Conservation (phyloP, 140 eudicot genomes). For the Stevia rebaudiana region DNA sequence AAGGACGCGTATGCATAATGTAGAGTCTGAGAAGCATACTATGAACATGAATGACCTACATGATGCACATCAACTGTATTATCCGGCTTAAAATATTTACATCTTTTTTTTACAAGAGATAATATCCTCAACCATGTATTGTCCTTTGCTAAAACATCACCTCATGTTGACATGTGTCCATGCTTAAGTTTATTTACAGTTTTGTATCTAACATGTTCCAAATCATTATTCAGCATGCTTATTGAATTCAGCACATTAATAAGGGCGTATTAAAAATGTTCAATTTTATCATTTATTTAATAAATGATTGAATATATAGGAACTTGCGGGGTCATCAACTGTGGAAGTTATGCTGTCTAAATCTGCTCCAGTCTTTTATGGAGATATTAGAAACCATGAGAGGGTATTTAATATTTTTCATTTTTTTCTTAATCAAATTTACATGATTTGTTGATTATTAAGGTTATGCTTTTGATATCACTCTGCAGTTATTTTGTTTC, state of each 20-base stretch:
- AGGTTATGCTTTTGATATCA: conserved; percentile 18
- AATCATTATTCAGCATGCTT: background rate
- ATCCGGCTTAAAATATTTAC: background rate
- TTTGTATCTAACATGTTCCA: conserved; percentile 7
- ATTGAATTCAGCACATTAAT: background rate
- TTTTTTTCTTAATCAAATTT: background rate
- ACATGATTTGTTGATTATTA: conserved; percentile 8
- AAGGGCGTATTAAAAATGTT: background rate
- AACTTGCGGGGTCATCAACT: conserved; percentile 53
- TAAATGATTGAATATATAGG: conserved; percentile 34
- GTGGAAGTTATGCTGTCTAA: conserved; percentile 88
- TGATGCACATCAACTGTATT: conserved; percentile 12
- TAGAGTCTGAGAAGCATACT: background rate
- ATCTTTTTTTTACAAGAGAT: background rate
- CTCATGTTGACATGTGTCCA: background rate
- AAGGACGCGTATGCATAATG: background rate
- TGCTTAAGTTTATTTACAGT: background rate
- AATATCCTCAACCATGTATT: background rate
- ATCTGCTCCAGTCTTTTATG: conserved; percentile 82
- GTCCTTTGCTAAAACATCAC: background rate
- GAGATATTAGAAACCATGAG: conserved; percentile 89
- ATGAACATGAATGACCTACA: background rate
- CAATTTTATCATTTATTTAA: background rate
- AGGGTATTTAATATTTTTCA: too few relatives aligned
- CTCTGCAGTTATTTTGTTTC: conserved; percentile 7